phyloP scores from a whole-genome alignment of 1,284 basidiomycete genomes.

The Sphaerobolus stellatus region DNA sequence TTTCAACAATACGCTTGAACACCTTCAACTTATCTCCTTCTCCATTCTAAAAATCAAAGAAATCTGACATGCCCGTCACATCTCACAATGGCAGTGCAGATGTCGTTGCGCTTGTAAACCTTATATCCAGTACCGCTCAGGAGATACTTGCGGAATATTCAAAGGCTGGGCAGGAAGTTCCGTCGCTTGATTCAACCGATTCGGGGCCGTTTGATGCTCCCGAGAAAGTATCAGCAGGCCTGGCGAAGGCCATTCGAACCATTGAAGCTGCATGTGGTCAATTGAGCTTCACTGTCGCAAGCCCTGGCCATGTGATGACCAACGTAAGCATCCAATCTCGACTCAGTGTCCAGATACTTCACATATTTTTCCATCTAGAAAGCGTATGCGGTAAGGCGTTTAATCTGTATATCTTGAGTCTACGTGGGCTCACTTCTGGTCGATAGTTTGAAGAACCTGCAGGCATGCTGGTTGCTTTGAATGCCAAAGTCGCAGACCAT shows the following conservation, averaged over 20 bases:
- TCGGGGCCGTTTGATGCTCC: constrained; percentile 30
- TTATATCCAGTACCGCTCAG: constrained; percentile 14
- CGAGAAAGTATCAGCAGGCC: constrained; percentile 14
- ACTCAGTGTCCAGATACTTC: neutral
- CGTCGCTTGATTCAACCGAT: constrained; percentile 24
- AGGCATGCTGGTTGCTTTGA: constrained; percentile 27
- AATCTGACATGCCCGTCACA: too few relatives aligned
- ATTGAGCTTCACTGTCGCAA: constrained; percentile 28
- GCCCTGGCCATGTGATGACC: constrained; percentile 30
- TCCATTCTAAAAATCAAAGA: too few relatives aligned
- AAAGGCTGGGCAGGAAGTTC: constrained; percentile 18
- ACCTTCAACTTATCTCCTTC: too few relatives aligned
- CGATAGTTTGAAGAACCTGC: constrained; percentile 21
- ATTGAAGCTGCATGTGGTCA: constrained; percentile 35
- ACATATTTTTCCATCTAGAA: neutral
- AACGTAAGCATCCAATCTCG: constrained; percentile 25
- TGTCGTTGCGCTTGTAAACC: constrained; percentile 15
- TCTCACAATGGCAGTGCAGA: neutral
- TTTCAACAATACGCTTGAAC: too few relatives aligned
- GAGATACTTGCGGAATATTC: constrained; percentile 18
- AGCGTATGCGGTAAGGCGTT: neutral
- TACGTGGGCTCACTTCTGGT: neutral
- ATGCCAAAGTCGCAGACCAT: constrained; percentile 32
- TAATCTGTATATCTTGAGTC: neutral
- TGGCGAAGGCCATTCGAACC: constrained; percentile 27